These are phyloP conservation scores for Saccharomycopsis vini DNA, from an alignment of 805 yeast species.

Conservation along the genomic window DNA sequence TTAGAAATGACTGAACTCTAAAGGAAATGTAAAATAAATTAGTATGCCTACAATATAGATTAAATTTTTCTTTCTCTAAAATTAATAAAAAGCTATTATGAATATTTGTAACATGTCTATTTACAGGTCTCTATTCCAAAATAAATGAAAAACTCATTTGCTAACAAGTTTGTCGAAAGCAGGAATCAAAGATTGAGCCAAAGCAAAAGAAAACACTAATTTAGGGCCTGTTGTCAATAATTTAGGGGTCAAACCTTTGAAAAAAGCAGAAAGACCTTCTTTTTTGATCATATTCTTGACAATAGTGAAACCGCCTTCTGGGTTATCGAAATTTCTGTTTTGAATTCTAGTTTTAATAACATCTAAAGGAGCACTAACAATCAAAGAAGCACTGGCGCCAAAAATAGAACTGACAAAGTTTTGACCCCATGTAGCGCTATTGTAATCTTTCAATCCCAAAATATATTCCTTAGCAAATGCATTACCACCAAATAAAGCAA, in stretches of 20 bases:
- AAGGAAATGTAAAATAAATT: no score
- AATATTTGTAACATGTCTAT: no score
- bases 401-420: slow-evolving; percentile 89
- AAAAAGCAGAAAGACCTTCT: slow-evolving; percentile 85
- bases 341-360: slow-evolving; percentile 98
- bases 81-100: no score
- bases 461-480: slow-evolving; percentile 98
- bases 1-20: no score
- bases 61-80: no score
- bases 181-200: slow-evolving; percentile 95
- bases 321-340: slow-evolving; percentile 90
- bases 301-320: slow-evolving; percentile 88
- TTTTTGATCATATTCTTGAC: slow-evolving; percentile 86
- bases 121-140: no score
- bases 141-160: no score
- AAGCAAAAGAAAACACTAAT: slow-evolving; percentile 93
- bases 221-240: slow-evolving; percentile 97
- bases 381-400: slow-evolving; percentile 94
- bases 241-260: slow-evolving; percentile 95
- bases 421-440: slow-evolving; percentile 88
- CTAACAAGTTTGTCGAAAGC: slow-evolving; percentile 67
- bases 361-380: slow-evolving; percentile 95
- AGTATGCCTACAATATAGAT: no score
- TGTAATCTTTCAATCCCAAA: slow-evolving; percentile 76
- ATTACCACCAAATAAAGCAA: slow-evolving; percentile 95